Percentiles rank a stretch among this genome's conserved stretches.
phyloP scores from a whole-genome alignment of 176 grass and related monocot species.

The Zizania latifolia region DNA sequence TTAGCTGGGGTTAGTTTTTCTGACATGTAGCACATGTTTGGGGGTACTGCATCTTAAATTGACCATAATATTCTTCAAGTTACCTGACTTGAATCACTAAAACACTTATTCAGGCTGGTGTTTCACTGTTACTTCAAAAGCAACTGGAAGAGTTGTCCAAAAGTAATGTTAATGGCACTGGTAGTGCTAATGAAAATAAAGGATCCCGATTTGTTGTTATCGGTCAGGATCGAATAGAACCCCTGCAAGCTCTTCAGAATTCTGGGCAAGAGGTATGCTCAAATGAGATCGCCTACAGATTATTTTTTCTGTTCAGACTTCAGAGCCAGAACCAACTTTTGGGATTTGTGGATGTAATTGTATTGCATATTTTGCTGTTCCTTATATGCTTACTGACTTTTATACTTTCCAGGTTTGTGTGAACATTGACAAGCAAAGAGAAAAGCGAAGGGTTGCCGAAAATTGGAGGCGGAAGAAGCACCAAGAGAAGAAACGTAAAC shows the following conservation, averaged over 20 bases:
- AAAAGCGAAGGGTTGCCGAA: constrained; percentile 49
- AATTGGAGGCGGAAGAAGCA: constrained; percentile 63
- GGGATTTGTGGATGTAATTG: not conserved
- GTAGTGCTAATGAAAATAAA: constrained; percentile 36
- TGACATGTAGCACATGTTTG: constrained; percentile 2
- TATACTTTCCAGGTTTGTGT: constrained; percentile 60
- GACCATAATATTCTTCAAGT: not conserved
- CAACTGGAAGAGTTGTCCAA: constrained; percentile 75
- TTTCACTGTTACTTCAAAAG: constrained; percentile 68
- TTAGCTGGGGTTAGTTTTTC: constrained; percentile 80
- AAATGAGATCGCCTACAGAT: not conserved
- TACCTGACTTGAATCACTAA: constrained; percentile 9
- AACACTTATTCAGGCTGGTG: constrained; percentile 55
- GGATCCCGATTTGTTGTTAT: constrained; percentile 55
- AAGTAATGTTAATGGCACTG: constrained; percentile 31
- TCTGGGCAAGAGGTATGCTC: constrained; percentile 65
- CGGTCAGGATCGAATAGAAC: constrained; percentile 78
- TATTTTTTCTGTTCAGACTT: constrained; percentile 1
- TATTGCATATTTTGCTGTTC: constrained; percentile 1
- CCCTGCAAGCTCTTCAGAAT: constrained; percentile 82
- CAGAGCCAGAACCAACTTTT: not conserved
- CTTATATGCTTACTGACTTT: not conserved
- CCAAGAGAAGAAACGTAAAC: constrained; percentile 75
- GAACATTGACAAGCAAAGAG: constrained; percentile 70
- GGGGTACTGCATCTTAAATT: not conserved